phyloP scores from a whole-genome alignment of 345 rosid genomes.

The Linum trigynum region DNA sequence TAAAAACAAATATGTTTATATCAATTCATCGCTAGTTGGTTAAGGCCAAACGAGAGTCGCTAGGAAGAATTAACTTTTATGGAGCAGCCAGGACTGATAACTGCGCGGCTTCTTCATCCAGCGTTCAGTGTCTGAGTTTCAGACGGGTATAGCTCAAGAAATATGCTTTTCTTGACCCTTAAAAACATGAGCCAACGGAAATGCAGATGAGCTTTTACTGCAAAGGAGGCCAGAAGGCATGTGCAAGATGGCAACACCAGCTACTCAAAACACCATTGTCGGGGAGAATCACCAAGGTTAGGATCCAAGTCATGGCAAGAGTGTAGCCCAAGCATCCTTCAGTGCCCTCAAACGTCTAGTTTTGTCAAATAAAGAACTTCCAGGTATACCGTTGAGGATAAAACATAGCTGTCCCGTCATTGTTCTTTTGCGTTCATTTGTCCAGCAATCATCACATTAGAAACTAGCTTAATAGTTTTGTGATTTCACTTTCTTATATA shows the following conservation, averaged over 20 bases:
- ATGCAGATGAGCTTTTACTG: constrained; percentile 65
- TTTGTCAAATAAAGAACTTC: constrained; percentile 63
- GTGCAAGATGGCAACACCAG: constrained; percentile 41
- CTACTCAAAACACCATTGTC: constrained; percentile 74
- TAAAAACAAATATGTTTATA: too few relatives aligned
- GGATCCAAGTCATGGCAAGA: constrained; percentile 62
- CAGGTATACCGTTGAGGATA: too few relatives aligned
- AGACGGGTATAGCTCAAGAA: constrained; percentile 44
- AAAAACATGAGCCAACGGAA: too few relatives aligned
- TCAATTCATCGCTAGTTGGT: too few relatives aligned
- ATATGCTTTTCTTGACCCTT: background rate
- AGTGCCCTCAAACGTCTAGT: constrained; percentile 76
- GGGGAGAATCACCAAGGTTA: constrained; percentile 84
- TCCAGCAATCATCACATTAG: too few relatives aligned
- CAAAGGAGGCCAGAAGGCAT: constrained; percentile 59
- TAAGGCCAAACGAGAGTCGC: too few relatives aligned
- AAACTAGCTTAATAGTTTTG: too few relatives aligned
- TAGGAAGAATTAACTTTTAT: constrained; percentile 1
- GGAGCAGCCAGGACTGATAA: constrained; percentile 61
- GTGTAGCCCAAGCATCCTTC: constrained; percentile 73
- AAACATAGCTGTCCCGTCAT: too few relatives aligned
- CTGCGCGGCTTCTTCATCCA: constrained; percentile 73
- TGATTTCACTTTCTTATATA: too few relatives aligned
- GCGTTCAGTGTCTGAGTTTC: constrained; percentile 85
- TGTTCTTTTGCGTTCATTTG: too few relatives aligned